Conservation (phyloP, 1,139 yeast genomes). For the Debaryomyces udenii region DNA sequence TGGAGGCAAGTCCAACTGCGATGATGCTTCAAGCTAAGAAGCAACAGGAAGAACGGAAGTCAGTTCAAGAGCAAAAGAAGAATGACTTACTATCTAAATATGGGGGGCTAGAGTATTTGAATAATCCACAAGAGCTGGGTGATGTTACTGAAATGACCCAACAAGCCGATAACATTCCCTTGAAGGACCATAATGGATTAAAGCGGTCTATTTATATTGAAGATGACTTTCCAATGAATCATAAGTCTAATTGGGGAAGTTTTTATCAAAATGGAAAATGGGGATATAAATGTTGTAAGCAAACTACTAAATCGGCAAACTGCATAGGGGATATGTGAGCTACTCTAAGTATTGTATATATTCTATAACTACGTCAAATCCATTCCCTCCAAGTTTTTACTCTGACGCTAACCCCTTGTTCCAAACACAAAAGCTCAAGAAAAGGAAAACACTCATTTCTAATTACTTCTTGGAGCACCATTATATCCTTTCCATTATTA, state of each 20-base stretch:
- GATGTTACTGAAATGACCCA: conserved; percentile 6
- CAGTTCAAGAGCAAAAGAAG: conserved; percentile 4
- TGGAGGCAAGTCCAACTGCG: conserved; percentile 66
- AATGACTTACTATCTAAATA: conserved; percentile 24
- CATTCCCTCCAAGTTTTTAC: conserved; percentile 23
- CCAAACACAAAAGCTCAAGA: conserved; percentile 21
- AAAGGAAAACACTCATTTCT: conserved; percentile 15
- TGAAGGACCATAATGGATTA: conserved; percentile 15
- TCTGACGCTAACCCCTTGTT: conserved; percentile 16
- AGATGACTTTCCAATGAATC: conserved; percentile 41
- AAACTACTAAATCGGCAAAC: conserved; percentile 12
- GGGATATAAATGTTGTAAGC: conserved; percentile 53
- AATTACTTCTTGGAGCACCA: conserved; percentile 19
- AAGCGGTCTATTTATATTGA: conserved; percentile 35
- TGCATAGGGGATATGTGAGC: neutral
- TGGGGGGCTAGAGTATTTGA: conserved; percentile 27
- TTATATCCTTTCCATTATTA: conserved; percentile 21
- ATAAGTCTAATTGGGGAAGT: conserved; percentile 51
- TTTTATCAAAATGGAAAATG: conserved; percentile 49
- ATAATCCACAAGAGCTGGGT: conserved; percentile 2
- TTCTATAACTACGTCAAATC: conserved; percentile 12
- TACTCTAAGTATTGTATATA: neutral
- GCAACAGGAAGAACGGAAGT: conserved; percentile 31
- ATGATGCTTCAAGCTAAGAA: conserved; percentile 49
- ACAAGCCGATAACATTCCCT: conserved; percentile 4